Evolutionary conservation across 805 yeast species (phyloP).

Genomic region (Kazachstania africana): DNA sequence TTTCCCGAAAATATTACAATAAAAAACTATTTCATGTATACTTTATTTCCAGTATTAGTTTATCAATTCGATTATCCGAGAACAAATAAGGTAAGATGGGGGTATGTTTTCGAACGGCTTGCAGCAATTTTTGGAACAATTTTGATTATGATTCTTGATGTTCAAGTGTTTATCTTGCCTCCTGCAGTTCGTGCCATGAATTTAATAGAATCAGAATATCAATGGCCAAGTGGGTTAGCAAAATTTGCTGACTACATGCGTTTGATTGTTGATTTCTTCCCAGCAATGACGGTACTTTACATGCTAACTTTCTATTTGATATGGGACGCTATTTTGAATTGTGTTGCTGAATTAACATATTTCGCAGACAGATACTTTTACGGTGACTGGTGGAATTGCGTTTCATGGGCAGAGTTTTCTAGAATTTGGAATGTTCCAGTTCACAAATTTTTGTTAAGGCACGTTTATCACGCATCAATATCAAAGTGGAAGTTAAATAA

Average conservation of each 20-base stretch:
- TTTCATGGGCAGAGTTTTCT: conserved; percentile 87
- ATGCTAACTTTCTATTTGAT: conserved; percentile 74
- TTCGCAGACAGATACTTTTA: conserved; percentile 91
- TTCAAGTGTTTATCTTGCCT: conserved; percentile 70
- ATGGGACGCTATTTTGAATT: conserved; percentile 90
- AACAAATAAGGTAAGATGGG: conserved; percentile 55
- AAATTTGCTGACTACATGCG: conserved; percentile 18
- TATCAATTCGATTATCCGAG: conserved; percentile 78
- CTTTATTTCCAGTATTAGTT: conserved; percentile 84
- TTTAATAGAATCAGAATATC: conserved; percentile 30
- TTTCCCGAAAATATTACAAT: conserved; percentile 70
- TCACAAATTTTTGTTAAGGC: conserved; percentile 77
- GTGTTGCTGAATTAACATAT: conserved; percentile 74
- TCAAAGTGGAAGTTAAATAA: conserved; percentile 60
- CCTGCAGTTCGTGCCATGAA: conserved; percentile 47
- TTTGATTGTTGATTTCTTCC: conserved; percentile 59
- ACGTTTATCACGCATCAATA: conserved; percentile 86
- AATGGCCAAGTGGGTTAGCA: conserved; percentile 13
- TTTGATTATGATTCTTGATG: conserved; percentile 64
- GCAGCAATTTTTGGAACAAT: conserved; percentile 83
- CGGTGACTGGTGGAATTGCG: conserved; percentile 96
- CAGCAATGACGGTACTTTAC: conserved; percentile 68
- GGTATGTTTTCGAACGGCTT: conserved; percentile 54
- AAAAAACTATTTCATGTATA: conserved; percentile 56
- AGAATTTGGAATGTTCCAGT: conserved; percentile 94